These are phyloP conservation scores for Boletus reticulatus DNA, from an alignment of 768 basidiomycete genomes.

Conservation along the genomic window DNA sequence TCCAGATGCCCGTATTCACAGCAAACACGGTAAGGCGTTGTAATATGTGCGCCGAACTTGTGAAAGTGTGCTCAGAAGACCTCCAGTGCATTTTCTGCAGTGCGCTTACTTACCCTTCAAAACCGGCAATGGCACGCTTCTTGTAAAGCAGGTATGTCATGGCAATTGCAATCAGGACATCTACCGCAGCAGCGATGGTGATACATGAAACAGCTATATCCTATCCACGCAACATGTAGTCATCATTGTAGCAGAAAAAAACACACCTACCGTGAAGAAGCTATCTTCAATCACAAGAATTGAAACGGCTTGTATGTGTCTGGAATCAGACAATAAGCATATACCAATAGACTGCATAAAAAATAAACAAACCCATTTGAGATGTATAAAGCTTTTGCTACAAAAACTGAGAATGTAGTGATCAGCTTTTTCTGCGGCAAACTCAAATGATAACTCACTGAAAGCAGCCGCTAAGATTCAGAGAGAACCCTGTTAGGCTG, in stretches of 20 bases:
- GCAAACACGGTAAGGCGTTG: slow-evolving; percentile 3
- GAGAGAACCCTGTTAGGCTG: neutral
- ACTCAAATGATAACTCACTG: neutral
- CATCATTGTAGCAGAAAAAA: too few relatives aligned
- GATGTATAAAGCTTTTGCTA: neutral
- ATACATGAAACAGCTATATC: neutral
- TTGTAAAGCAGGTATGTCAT: slow-evolving; percentile 5
- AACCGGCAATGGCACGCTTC: neutral
- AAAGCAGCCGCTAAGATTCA: neutral
- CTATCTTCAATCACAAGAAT: rapidly evolving
- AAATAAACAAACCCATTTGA: slow-evolving; percentile 8
- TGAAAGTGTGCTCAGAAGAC: neutral
- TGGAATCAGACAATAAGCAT: too few relatives aligned
- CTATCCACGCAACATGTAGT: neutral
- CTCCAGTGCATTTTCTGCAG: neutral
- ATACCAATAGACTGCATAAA: too few relatives aligned
- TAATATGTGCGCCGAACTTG: slow-evolving; percentile 7
- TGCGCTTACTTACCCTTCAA: neutral
- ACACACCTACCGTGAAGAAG: neutral
- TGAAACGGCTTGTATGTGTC: too few relatives aligned
- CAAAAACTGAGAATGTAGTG: neutral
- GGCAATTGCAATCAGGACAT: slow-evolving; percentile 5
- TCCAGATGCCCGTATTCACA: slow-evolving; percentile 38
- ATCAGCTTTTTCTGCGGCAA: neutral
- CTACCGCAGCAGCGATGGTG: neutral